Percentiles rank a stretch among this genome's conserved stretches.
phyloP scores from a whole-genome alignment of 176 grass and related monocot genomes.

The Dendrocalamus sinicus region DNA sequence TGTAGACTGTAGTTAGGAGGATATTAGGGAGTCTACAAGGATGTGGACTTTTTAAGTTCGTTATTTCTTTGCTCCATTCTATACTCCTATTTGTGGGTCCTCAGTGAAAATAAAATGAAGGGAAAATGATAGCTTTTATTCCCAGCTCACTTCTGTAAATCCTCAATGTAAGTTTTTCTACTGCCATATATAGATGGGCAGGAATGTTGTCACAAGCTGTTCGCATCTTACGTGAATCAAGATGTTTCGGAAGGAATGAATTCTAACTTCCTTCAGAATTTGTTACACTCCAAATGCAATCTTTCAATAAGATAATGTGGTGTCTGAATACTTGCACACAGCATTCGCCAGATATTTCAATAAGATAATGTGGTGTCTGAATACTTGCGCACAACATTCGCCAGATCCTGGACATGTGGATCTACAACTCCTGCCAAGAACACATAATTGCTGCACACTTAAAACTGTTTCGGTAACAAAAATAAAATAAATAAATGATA shows the following conservation, averaged over 20 bases:
- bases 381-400: slow-evolving; percentile 58
- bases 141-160: neutral
- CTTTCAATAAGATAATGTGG: neutral
- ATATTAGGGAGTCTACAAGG: neutral
- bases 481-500: neutral
- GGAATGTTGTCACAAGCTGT: neutral
- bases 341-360: slow-evolving; percentile 51
- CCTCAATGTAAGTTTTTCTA: neutral
- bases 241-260: slow-evolving; percentile 10
- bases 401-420: slow-evolving; percentile 74
- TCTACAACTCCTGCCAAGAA: slow-evolving; percentile 70
- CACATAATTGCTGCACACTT: neutral
- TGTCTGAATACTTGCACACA: slow-evolving; percentile 51
- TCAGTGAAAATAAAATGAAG: neutral
- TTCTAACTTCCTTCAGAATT: slow-evolving; percentile 1
- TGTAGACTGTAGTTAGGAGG: too few species aligned
- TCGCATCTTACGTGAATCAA: slow-evolving; percentile 10
- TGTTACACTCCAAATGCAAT: neutral
- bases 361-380: neutral
- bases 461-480: neutral
- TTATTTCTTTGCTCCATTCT: neutral
- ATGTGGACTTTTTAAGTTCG: neutral
- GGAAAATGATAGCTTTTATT: neutral
- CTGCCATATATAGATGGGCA: neutral
- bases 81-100: neutral